phyloP scores from a whole-genome alignment of 306 rosid genomes.

The Ormosia semicastrata region DNA sequence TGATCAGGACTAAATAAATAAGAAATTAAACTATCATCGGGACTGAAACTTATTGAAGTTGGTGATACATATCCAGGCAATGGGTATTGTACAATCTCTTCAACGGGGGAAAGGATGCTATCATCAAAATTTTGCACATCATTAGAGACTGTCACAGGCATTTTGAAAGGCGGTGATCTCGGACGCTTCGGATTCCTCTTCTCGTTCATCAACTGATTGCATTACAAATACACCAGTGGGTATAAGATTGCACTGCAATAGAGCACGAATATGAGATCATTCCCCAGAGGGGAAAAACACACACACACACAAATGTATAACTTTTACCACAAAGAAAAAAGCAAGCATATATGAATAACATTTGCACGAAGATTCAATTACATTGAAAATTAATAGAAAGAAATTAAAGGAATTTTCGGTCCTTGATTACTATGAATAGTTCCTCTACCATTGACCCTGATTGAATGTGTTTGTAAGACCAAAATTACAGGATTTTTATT shows the following conservation, averaged over 20 bases:
- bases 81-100: slow-evolving; percentile 88
- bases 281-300: background rate
- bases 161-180: slow-evolving; percentile 47
- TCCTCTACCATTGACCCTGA: background rate
- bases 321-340: background rate
- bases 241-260: slow-evolving; percentile 33
- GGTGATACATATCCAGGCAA: slow-evolving; percentile 90
- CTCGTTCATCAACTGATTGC: slow-evolving; percentile 71
- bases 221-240: slow-evolving; percentile 48
- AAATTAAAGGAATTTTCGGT: background rate
- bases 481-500: background rate
- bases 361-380: slow-evolving; percentile 15
- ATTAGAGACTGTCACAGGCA: slow-evolving; percentile 75
- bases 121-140: slow-evolving; percentile 52
- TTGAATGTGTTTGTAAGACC: background rate
- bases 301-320: background rate
- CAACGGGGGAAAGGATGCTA: slow-evolving; percentile 62
- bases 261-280: slow-evolving; percentile 25
- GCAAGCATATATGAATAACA: background rate
- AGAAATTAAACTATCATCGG: slow-evolving; percentile 65
- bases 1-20: slow-evolving; percentile 82
- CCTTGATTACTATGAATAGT: background rate
- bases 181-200: slow-evolving; percentile 69
- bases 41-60: slow-evolving; percentile 76
- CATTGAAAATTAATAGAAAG: background rate